These are phyloP conservation scores for Fusarium kyushuense DNA, from an alignment of 2,329 filamentous ascomycete species.

Conservation along the genomic window DNA sequence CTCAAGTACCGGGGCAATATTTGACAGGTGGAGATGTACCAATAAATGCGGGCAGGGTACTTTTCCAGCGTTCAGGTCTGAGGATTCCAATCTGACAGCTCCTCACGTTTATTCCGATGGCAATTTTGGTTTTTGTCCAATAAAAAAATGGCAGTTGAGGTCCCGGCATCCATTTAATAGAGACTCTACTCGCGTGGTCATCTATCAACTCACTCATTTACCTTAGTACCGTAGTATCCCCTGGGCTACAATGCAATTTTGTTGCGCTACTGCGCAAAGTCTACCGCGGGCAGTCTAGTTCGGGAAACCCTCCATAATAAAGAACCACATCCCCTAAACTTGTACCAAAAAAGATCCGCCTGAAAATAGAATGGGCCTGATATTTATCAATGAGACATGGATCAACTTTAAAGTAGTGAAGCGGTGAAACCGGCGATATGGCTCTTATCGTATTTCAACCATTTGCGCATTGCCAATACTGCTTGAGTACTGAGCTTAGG, in stretches of 20 bases:
- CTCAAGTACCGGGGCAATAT: constrained; percentile 20
- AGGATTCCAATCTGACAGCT: constrained; percentile 24
- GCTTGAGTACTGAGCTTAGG: not conserved
- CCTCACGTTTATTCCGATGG: constrained; percentile 16
- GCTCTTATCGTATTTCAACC: constrained; percentile 18
- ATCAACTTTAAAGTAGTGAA: constrained; percentile 2
- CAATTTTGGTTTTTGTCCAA: constrained; percentile 27
- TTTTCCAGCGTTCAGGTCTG: constrained; percentile 11
- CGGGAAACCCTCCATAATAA: constrained; percentile 8
- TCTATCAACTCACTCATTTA: constrained; percentile 5
- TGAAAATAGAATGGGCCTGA: constrained; percentile 16
- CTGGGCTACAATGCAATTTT: constrained; percentile 11
- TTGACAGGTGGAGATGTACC: constrained; percentile 20
- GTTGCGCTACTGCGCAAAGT: constrained; percentile 16
- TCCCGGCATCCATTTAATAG: constrained; percentile 8
- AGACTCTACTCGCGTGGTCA: constrained; percentile 29
- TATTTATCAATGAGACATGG: constrained; percentile 15
- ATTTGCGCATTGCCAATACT: constrained; percentile 9
- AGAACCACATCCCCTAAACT: constrained; percentile 23
- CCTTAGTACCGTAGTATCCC: not conserved
- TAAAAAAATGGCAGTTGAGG: constrained; percentile 20
- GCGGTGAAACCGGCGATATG: constrained; percentile 32
- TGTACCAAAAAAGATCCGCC: constrained; percentile 13
- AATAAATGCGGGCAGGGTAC: constrained; percentile 27
- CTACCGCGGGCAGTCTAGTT: not conserved